Percentiles rank a stretch among this genome's conserved stretches.
Conservation (phyloP, 2,329 filamentous ascomycete species). For the Mollisiaceae sp. region DNA sequence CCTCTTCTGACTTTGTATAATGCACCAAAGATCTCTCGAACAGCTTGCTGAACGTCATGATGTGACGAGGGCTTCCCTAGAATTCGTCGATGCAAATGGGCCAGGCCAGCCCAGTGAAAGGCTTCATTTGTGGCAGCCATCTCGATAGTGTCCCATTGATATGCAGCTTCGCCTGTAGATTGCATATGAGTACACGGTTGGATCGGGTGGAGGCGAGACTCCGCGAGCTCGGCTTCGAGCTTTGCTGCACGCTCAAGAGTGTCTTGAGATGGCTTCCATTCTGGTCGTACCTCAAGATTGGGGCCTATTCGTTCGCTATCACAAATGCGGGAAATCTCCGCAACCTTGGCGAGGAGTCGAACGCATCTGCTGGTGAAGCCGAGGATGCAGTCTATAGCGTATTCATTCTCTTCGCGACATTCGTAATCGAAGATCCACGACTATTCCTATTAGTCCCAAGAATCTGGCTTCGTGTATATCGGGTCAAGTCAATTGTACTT, state of each 20-base stretch:
- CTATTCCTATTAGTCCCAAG: conserved; percentile 3
- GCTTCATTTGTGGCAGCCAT: conserved; percentile 76
- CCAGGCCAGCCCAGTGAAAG: conserved; percentile 78
- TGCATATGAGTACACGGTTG: conserved; percentile 50
- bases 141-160: conserved; percentile 64
- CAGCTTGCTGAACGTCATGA: conserved; percentile 64
- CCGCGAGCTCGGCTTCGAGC: conserved; percentile 65
- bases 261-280: conserved; percentile 63
- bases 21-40: conserved; percentile 66
- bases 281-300: conserved; percentile 52
- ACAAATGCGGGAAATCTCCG: conserved; percentile 71
- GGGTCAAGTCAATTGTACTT: conserved; percentile 7
- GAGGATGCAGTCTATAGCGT: conserved; percentile 79
- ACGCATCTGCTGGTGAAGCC: conserved; percentile 78
- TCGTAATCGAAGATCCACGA: conserved; percentile 50
- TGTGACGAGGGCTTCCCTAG: conserved; percentile 64
- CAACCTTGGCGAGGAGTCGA: conserved; percentile 72
- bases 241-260: conserved; percentile 61
- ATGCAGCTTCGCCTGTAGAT: conserved; percentile 53
- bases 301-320: conserved; percentile 67
- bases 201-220: conserved; percentile 54
- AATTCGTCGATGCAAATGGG: conserved; percentile 77
- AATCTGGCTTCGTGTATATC: not conserved
- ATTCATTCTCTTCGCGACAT: conserved; percentile 62
- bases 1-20: conserved; percentile 67